Evolutionary conservation across 2,329 filamentous ascomycete genomes (phyloP), one percentile per base, ranked within the genome.

Genomic region (Gnomoniopsis sp.): DNA sequence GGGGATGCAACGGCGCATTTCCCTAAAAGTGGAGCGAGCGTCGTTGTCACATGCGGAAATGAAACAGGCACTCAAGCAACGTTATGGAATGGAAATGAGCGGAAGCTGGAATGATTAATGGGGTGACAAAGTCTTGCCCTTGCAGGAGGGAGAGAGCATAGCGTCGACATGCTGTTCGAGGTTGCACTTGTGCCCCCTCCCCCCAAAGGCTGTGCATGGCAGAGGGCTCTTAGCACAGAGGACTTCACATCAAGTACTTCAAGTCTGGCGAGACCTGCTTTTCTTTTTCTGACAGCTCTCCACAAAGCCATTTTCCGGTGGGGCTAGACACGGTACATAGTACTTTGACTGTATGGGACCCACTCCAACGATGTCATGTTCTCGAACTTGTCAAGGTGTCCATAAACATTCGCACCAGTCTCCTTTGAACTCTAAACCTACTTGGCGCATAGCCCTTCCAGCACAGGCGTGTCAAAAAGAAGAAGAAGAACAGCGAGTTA

Each of bases 401-500:
- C n/a, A n/a, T n/a, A n/a, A n/a, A n/a, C n/a, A n/a, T n/a, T n/a
- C n/a, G n/a, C n/a, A n/a, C n/a, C n/a, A n/a, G n/a, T n/a, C n/a
- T n/a, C n/a, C n/a, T n/a, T n/a, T n/a, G n/a, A n/a, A n/a, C n/a
- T n/a, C n/a, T n/a, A n/a, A n/a, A n/a, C n/a, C n/a, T n/a, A n/a
- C n/a, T n/a, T n/a, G n/a, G n/a, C n/a, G n/a, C n/a, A n/a, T n/a
- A n/a, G n/a, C n/a, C n/a, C n/a, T n/a, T n/a, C n/a, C 55, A 55
- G 55, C 53, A 60, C 46, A 43, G 50, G 58, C n/a, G n/a, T n/a
- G n/a, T n/a, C n/a, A n/a, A n/a, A n/a, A 30, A 30, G 26, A 30
- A 30, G 26, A 30, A 53, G n/a, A n/a, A 50, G 55, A 47, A 54
- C 46, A 58, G 58, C 34, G 30, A 38, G 58, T 50, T 38, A 60